Evolutionary conservation across 176 grass and related monocot species (phyloP).

Genomic region (Carex cristatella): DNA sequence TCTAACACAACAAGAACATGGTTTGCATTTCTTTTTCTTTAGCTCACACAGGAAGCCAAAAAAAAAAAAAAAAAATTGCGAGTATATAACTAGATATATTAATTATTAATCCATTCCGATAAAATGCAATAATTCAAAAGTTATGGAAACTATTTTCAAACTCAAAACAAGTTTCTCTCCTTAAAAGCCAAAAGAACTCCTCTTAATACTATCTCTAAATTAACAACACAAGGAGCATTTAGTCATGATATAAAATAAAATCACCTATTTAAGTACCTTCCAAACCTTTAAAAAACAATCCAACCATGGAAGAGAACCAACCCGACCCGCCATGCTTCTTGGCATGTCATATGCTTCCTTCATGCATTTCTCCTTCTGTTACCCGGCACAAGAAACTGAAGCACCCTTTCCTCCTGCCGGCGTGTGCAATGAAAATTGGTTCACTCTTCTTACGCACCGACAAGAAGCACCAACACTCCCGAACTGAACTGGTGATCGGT

Average conservation of each 20-base stretch:
- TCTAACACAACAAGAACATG: not conserved
- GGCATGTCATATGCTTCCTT: not conserved
- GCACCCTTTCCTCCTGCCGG: not conserved
- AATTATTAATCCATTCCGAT: not conserved
- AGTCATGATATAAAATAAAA: not conserved
- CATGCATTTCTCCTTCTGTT: not conserved
- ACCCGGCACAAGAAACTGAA: not conserved
- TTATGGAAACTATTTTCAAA: not conserved
- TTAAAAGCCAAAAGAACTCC: not conserved
- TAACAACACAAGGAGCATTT: not conserved
- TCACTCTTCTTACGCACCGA: not conserved
- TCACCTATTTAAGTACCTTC: not conserved
- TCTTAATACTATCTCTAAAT: not conserved
- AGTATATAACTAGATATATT: not conserved
- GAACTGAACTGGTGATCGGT: not conserved
- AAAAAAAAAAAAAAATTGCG: not conserved
- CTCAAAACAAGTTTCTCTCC: not conserved
- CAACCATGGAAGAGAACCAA: slow-evolving; percentile 9
- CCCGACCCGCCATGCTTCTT: not conserved
- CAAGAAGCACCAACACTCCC: not conserved
- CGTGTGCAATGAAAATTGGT: not conserved
- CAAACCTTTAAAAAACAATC: not conserved
- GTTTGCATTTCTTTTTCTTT: not conserved
- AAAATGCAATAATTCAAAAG: not conserved
- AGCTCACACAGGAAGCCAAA: not conserved